Base-by-base conservation (phyloP, 2,329 filamentous ascomycete species). In the Aureobasidium sp. region DNA sequence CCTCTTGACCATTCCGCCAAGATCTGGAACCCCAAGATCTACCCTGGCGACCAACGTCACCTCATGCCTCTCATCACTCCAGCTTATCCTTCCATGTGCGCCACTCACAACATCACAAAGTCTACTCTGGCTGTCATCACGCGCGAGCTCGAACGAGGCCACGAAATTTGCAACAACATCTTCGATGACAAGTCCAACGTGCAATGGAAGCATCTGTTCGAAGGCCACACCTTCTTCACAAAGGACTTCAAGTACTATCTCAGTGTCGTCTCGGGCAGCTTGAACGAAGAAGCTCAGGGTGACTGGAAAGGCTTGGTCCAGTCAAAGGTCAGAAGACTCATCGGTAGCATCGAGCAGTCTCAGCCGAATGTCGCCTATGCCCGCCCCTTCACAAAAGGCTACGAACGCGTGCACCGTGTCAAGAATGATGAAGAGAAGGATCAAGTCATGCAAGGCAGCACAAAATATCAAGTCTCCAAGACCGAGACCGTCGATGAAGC, bases 51-150 rank as follows among this genome's bases (percentile, higher is more conserved):
- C 73, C 83, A 84, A 45, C 89, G 85, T 66, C 93, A 97, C 73
- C 78, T 96, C 57, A 99, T 99, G 94, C 94, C 94, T 29, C 90
- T 99, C 73, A 97, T 99, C 69, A 99, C 94, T 1, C 94, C 94
- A 1, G 92, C 94, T 0, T 97, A 96, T 71, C 94, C 94, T 2
- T 95, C 91, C 53, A 97, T 96, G 92, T 97, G 94, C 73, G 88
- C 94, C 1, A 97, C 94, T 0, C 94, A 95, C 77, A 97, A 96
- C 69, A 87, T 99, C 63, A 92, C 89, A 3, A 79, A 84, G 65
- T 97, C 93, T 0, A 95, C 91, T 1, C 90, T 91, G 77, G 78
- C 83, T 7, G 84, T 96, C 53, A 91, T 99, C 69, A 83, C 90
- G 65, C 82, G 86, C 49, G 94, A 99, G 71, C 82, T 97, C 21